Percentiles rank a stretch among this genome's conserved stretches.
Conservation (phyloP, 2,329 filamentous ascomycete genomes). For the Mariannaea elegans region DNA sequence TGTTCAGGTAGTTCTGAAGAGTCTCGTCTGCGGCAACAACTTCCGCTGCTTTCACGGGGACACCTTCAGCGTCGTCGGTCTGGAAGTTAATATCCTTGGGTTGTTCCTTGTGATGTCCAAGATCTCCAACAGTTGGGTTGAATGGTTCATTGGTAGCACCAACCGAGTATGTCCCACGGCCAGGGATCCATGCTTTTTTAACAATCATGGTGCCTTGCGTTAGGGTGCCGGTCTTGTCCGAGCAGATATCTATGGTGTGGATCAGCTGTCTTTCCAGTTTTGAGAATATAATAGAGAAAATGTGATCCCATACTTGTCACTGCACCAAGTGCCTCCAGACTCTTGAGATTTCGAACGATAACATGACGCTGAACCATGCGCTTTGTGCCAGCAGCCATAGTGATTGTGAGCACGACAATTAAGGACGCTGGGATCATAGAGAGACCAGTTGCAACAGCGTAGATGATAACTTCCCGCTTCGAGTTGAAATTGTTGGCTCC, state of each 20-base stretch:
- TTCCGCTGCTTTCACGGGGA: conserved; percentile 36
- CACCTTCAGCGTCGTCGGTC: conserved; percentile 39
- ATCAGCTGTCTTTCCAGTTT: conserved; percentile 25
- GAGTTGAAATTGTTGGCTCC: conserved; percentile 67
- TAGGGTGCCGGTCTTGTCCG: conserved; percentile 66
- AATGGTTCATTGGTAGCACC: conserved; percentile 62
- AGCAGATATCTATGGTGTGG: conserved; percentile 57
- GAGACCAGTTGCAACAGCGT: conserved; percentile 57
- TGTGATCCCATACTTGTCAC: conserved; percentile 53
- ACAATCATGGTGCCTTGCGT: conserved; percentile 64
- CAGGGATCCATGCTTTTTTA: conserved; percentile 61
- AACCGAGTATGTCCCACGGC: conserved; percentile 56
- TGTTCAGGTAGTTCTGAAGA: conserved; percentile 66
- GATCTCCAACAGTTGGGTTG: conserved; percentile 62
- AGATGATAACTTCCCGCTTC: conserved; percentile 67
- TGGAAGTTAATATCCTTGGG: conserved; percentile 48
- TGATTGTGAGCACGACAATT: conserved; percentile 64
- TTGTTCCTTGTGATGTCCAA: conserved; percentile 50
- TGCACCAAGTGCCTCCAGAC: conserved; percentile 65
- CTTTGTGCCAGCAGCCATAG: conserved; percentile 64
- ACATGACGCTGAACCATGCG: conserved; percentile 62
- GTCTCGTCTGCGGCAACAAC: conserved; percentile 55
- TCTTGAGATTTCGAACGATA: conserved; percentile 61
- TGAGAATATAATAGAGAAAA: conserved; percentile 13
- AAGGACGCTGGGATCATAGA: conserved; percentile 63